Conservation (phyloP, 768 basidiomycete genomes). For the Leccinum aurantiacum region DNA sequence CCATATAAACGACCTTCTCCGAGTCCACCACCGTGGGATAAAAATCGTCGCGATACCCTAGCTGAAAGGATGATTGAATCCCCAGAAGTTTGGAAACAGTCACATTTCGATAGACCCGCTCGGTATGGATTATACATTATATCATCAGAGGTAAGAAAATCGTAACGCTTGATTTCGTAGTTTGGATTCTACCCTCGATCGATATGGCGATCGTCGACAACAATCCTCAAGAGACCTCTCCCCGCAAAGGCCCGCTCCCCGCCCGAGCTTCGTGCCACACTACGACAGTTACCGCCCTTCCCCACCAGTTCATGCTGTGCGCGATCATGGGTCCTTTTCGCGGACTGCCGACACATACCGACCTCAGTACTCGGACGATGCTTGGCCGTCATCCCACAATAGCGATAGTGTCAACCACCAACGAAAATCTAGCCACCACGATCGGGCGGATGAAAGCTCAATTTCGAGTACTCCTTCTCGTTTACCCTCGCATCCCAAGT, state of each 20-base stretch:
- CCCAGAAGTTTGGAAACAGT: conserved; percentile 68
- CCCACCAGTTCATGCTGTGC: conserved; percentile 33
- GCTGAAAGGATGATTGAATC: conserved; percentile 68
- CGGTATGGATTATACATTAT: conserved; percentile 43
- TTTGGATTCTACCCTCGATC: conserved; percentile 31
- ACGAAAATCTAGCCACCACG: conserved; percentile 21
- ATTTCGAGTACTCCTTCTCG: conserved; percentile 36
- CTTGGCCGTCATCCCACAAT: conserved; percentile 31
- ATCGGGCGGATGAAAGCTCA: conserved; percentile 32
- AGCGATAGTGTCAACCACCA: conserved; percentile 32
- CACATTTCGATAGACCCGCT: conserved; percentile 44
- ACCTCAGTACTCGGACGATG: conserved; percentile 42
- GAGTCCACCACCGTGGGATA: conserved; percentile 34
- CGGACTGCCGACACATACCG: conserved; percentile 51
- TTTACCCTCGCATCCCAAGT: conserved; percentile 16
- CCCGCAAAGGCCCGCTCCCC: conserved; percentile 36
- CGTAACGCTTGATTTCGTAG: conserved; percentile 24
- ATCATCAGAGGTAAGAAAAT: conserved; percentile 22
- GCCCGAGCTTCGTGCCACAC: conserved; percentile 35
- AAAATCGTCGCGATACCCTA: conserved; percentile 38
- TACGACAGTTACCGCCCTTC: conserved; percentile 54
- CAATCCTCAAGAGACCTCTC: conserved; percentile 35
- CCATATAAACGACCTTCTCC: conserved; percentile 42
- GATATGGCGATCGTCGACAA: conserved; percentile 38
- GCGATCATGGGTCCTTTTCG: conserved; percentile 39